Evolutionary conservation across 345 rosid genomes (phyloP).

Genomic region (Clausena lansium): DNA sequence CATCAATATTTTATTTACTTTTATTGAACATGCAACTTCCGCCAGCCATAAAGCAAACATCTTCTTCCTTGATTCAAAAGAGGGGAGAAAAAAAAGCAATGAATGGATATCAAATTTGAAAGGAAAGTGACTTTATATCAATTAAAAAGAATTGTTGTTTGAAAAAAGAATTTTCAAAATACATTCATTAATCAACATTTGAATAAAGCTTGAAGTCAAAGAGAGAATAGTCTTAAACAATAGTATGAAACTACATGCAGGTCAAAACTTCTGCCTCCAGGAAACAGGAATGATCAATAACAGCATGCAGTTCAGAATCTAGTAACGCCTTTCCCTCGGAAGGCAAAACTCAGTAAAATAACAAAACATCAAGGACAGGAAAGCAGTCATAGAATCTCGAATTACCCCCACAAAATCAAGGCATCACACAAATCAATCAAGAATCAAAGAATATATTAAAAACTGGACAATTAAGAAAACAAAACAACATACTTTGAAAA

Average conservation of each 20-base stretch:
- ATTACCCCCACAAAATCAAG: background rate
- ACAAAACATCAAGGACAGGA: background rate
- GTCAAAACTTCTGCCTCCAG: too few species aligned
- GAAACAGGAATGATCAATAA: conserved; percentile 1
- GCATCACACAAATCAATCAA: conserved; percentile 8
- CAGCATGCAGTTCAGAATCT: conserved; percentile 6
- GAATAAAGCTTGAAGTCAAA: background rate
- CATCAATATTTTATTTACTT: background rate
- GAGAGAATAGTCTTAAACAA: background rate
- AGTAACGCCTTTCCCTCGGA: background rate
- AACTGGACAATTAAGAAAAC: background rate
- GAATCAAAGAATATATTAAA: background rate
- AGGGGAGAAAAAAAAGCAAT: background rate
- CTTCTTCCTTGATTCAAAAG: background rate
- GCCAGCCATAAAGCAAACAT: background rate
- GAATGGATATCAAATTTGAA: background rate
- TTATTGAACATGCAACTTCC: background rate
- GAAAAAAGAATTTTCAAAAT: background rate
- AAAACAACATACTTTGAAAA: conserved; percentile 22
- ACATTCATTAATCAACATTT: background rate
- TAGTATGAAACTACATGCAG: background rate
- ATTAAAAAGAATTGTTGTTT: background rate
- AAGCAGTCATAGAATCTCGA: background rate
- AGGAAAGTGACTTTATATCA: background rate
- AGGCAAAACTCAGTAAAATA: background rate